Evolutionary conservation across 2,329 filamentous ascomycete species (phyloP), one percentile per base, ranked within the genome.

Genomic region (Apiospora pterosperma): DNA sequence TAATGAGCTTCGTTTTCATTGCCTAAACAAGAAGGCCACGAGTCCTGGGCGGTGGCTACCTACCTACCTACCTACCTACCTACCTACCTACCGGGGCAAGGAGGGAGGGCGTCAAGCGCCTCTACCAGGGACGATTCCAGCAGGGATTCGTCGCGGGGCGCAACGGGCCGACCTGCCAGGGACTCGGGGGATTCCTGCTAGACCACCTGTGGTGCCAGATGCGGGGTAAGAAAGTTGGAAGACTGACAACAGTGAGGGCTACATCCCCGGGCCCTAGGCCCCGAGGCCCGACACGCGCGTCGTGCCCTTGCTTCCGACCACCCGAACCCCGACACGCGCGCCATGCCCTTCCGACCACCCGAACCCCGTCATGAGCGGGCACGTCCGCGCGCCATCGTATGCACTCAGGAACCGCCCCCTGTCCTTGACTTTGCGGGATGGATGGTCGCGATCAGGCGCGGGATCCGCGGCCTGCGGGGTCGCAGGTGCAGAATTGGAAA

Each of bases 221-320:
- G 77, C 81, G 84, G 28, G 80, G 84, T n/a, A n/a, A n/a, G n/a
- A n/a, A n/a, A n/a, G n/a, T n/a, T n/a, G n/a, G n/a, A n/a, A n/a
- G n/a, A 28, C 38, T 86, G 84, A 84, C 76, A 79, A 2, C 77
- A 84, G 70, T 71, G 78, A 81, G 61, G 84, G 85, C 61, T 85
- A 85, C 70, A 73, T 85, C 5, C 83, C 83, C 3, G 84, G 83
- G 75, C 80, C 7, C 64, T 76, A 11, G 84, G 84, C 0, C 84
- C 83, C 16, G 82, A 86, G 84, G 84, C 84, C 84, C 0, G 84
- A 86, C 68, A 84, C 82, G 5, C 78, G 83, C 42, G 83, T 85
- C 4, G 77, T 85, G 38, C 82, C 83, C 0, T 85, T 85, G n/a
- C n/a, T n/a, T n/a, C n/a, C 73, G 83, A 85, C 68, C 85, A 85